Base-by-base conservation (phyloP, 129 eudicot species). In the Tanacetum coccineum region DNA sequence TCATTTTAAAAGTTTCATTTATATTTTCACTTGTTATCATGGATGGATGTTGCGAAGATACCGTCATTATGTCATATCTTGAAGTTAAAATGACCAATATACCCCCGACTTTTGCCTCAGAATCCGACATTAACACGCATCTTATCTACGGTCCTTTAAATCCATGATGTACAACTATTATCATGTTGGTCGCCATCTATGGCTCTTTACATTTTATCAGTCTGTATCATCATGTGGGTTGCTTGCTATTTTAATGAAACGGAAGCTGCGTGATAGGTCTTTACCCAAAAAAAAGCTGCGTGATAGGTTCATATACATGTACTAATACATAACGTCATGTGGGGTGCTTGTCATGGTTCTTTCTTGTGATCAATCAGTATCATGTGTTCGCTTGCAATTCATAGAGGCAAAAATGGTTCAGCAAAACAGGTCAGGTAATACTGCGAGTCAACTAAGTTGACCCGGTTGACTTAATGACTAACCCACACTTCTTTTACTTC, bases 251-350 rank as follows among this genome's bases (percentile, higher is more conserved):
- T 53, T 53, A 20, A 32, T 53, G 13, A 67, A 14, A 52, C 19
- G 39, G 30, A n/a, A n/a, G n/a, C n/a, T n/a, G n/a, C n/a, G n/a
- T n/a, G n/a, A n/a, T n/a, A n/a, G n/a, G n/a, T n/a, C n/a, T n/a
- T n/a, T n/a, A n/a, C n/a, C n/a, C n/a, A n/a, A n/a, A n/a, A n/a
- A n/a, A n/a, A 67, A 51, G 12, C 49, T 4, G n/a, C 47, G 0
- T 6, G 49, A 50, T 28, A 59, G 56, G 62, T 22, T 68, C 73
- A 58, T 64, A 19, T 45, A 46, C 69, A 10, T 49, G 71, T 3
- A 66, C 10, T n/a, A 42, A 49, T 66, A 57, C 15, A 66, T 66
- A 49, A 49, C 71, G 28, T 51, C 60, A 67, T 51, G 71, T 67
- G 71, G 61, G 30, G 17, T 67, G 71, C 3, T 51, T 28, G 49